A percentile compares a stretch with the other conserved stretches of the same genome.
These are phyloP conservation scores for Bacidia rubella DNA, from an alignment of 495 filamentous ascomycete species.

Conservation along the genomic window DNA sequence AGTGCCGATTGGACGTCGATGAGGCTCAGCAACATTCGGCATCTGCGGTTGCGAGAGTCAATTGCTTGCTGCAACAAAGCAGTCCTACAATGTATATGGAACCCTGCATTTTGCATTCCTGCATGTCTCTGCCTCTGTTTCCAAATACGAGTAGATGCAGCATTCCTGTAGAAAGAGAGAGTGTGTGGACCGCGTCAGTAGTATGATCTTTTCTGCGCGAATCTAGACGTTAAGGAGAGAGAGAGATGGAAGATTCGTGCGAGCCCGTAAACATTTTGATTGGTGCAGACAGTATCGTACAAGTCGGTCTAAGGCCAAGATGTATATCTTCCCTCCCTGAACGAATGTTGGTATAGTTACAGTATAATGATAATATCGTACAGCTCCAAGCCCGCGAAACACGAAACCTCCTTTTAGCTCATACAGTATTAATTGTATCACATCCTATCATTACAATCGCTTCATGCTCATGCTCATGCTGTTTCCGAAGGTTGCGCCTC, in stretches of 20 bases:
- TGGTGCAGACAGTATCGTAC: not conserved
- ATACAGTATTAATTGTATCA: not conserved
- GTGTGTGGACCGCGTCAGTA: too few species aligned
- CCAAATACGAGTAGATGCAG: too few species aligned
- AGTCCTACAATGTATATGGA: too few species aligned
- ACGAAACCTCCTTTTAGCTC: not conserved
- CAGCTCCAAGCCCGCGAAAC: not conserved
- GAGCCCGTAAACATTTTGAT: not conserved
- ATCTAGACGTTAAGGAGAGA: too few species aligned
- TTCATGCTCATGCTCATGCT: not conserved
- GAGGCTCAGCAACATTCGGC: too few species aligned
- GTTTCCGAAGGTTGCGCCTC: not conserved
- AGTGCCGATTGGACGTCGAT: too few species aligned
- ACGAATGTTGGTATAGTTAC: not conserved
- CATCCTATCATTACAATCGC: not conserved
- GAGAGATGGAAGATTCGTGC: not conserved
- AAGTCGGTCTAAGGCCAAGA: not conserved
- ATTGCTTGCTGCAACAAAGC: too few species aligned
- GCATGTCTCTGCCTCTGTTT: not conserved
- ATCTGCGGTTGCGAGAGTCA: too few species aligned
- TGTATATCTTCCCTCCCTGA: not conserved
- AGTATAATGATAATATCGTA: not conserved
- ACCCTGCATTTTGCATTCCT: not conserved
- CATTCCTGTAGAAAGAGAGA: too few species aligned
- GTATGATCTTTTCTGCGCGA: too few species aligned